These are phyloP conservation scores for Luffa aegyptiaca DNA, from an alignment of 306 rosid species.

Conservation along the genomic window DNA sequence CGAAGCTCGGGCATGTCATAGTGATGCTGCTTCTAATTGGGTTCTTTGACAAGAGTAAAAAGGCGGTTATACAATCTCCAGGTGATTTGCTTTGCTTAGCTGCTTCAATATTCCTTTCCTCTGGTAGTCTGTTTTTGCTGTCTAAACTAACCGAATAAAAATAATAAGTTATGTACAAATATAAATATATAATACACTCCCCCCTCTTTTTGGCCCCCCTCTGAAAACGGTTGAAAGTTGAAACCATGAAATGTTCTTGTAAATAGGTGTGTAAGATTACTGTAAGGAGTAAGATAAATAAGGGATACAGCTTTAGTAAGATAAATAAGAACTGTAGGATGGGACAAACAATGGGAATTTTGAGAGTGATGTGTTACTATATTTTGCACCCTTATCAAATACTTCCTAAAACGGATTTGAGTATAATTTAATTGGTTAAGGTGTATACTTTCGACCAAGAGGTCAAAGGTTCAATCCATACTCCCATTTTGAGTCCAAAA, in stretches of 20 bases:
- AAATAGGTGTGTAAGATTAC: background rate
- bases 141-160: conserved; percentile 51
- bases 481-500: too few relatives aligned
- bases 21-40: conserved; percentile 96
- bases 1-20: conserved; percentile 88
- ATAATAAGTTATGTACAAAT: conserved; percentile 9
- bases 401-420: too few relatives aligned
- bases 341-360: background rate
- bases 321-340: background rate
- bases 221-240: background rate
- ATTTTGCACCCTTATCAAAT: too few relatives aligned
- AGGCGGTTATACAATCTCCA: conserved; percentile 55
- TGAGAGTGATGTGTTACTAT: too few relatives aligned
- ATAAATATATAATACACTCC: background rate
- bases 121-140: conserved; percentile 61
- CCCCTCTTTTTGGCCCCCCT: background rate
- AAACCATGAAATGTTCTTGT: background rate
- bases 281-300: background rate
- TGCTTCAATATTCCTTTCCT: conserved; percentile 68
- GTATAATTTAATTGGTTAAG: too few relatives aligned
- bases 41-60: conserved; percentile 71
- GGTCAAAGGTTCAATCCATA: too few relatives aligned
- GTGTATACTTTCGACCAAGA: too few relatives aligned
- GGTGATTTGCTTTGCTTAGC: conserved; percentile 83
- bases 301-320: background rate